Percentiles rank a stretch among this genome's conserved stretches.
Conservation (phyloP, 345 rosid genomes). For the Hypericum perforatum region DNA sequence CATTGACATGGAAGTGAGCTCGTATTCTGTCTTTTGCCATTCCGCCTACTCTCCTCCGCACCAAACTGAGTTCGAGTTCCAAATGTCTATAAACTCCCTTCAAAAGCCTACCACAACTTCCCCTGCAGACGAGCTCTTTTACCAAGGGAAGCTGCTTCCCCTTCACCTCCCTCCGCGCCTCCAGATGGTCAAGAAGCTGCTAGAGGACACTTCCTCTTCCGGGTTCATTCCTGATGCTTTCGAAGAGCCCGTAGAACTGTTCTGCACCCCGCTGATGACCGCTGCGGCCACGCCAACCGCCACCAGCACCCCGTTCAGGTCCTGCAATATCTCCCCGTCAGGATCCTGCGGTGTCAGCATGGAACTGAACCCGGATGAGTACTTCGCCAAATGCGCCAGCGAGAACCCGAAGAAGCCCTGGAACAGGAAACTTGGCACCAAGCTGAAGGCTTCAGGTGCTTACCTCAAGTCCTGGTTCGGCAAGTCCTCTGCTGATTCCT, state of each 20-base stretch:
- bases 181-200: no score
- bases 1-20: slow-evolving; percentile 80
- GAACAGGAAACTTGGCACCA: slow-evolving; percentile 21
- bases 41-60: not conserved
- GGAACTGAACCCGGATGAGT: slow-evolving; percentile 62
- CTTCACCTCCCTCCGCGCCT: no score
- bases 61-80: no score
- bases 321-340: slow-evolving; percentile 69
- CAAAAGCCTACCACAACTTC: no score
- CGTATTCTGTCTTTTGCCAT: slow-evolving; percentile 33
- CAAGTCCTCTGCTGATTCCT: slow-evolving; percentile 4
- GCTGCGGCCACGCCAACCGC: slow-evolving; percentile 32
- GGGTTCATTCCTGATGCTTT: no score
- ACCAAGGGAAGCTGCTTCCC: no score
- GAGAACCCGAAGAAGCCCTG: slow-evolving; percentile 54
- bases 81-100: no score
- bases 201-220: no score
- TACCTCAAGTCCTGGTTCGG: slow-evolving; percentile 6
- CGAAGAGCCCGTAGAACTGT: not conserved
- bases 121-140: not conserved
- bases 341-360: slow-evolving; percentile 64
- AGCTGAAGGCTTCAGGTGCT: slow-evolving; percentile 2
- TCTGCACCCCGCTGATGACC: slow-evolving; percentile 1
- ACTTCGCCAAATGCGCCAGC: slow-evolving; percentile 25
- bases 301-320: slow-evolving; percentile 68